Conservation (phyloP, 805 yeast genomes). For the Schwanniomyces polymorphus region DNA sequence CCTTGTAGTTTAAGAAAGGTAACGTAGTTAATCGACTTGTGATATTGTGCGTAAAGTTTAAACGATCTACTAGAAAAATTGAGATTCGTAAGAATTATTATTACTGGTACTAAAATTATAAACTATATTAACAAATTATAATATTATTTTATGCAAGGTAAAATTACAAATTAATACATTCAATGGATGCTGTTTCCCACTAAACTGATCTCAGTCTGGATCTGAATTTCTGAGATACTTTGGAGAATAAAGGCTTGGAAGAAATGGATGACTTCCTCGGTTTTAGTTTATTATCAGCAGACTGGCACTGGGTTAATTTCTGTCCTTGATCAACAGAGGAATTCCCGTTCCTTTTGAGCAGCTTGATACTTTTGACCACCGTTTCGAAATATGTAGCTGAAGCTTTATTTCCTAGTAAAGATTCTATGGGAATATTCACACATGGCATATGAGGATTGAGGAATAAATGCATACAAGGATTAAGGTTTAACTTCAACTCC, state of each 20-base stretch:
- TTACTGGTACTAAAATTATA: neutral
- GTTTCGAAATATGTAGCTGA: constrained; percentile 8
- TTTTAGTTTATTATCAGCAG: neutral
- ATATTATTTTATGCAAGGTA: neutral
- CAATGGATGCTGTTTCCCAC: neutral
- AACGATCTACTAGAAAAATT: neutral
- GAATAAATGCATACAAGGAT: constrained; percentile 3
- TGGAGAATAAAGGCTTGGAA: neutral
- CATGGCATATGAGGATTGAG: constrained; percentile 2
- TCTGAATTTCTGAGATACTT: neutral
- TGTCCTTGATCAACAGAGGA: neutral
- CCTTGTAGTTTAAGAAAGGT: neutral
- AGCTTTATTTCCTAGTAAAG: neutral
- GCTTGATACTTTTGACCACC: constrained; percentile 4
- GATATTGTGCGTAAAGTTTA: no score
- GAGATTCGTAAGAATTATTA: neutral
- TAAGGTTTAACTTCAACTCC: neutral
- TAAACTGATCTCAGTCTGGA: neutral
- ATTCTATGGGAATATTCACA: constrained; percentile 2
- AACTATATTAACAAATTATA: no score
- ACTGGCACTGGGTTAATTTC: neutral
- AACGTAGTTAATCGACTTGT: neutral
- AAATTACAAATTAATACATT: neutral
- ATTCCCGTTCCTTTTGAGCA: neutral
- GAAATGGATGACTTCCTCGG: neutral